Base-by-base conservation (phyloP, 2,329 filamentous ascomycete species). In the Cytospora leucostoma region DNA sequence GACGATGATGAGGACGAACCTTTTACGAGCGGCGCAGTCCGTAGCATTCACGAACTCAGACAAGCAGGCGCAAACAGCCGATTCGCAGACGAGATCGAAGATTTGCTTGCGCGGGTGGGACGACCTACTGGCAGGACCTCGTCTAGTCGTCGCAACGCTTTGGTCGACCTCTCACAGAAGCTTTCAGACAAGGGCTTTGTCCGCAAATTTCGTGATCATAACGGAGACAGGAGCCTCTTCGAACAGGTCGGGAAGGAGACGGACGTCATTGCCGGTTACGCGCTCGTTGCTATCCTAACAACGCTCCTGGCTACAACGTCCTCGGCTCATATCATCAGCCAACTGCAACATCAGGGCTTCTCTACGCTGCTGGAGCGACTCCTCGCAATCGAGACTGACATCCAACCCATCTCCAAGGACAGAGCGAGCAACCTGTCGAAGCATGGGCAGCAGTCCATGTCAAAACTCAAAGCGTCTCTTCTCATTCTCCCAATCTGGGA, bases 181-280 rank as follows among this genome's bases (percentile, higher is more conserved):
- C 78, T 88, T 50, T 81, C 83, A 56, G 79, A 88, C 56, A 87
- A 87, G 69, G 79, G 79, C 0, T 93, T 91, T 69, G 78, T 85
- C 34, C 80, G 81, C 19, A 88, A 90, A 66, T 93, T 97, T 69
- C 82, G 90, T 21, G 88, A 93, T 66, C 88, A 92, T 68, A 86
- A 87, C 7, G 85, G 90, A 62, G 90, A 92, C 66, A 83, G 87
- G 60, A 84, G 84, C 35, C 79, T 97, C 17, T 84, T 92, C 59
- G 80, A 84, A 52, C 83, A 84, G 50, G 79, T 90, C 11, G 81
- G 80, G 0, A 78, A 80, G 56, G 85, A 89, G 70, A 75, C 80
- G 1, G 89, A 93, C 71, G 67, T 82, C 27, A 77, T 89, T 40
- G 82, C 82, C 58, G 87, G 86, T 7, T 90, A 89, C 70, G 77